phyloP scores from a whole-genome alignment of 176 grass and related monocot genomes.

The maize (Zea mays) region Zm-B73-REFERENCE-NAM-5.0 NC_050100.1:164014001-164014500 shows the following conservation, averaged over 20 bases:
- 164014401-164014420: background rate
- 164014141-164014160: background rate
- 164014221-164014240: background rate
- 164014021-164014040: too few species aligned
- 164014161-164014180: background rate
- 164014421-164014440: too few species aligned
- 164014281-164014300: background rate
- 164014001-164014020: too few species aligned
- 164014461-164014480: too few species aligned
- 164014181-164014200: background rate
- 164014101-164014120: background rate
- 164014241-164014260: background rate
- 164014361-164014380: background rate
- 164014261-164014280: background rate
- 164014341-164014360: background rate
- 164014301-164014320: background rate
- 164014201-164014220: background rate
- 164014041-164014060: too few species aligned
- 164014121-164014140: background rate
- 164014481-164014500: too few species aligned
- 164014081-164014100: background rate
- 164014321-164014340: background rate
- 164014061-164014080: too few species aligned
- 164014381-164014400: background rate
- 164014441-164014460: too few species aligned